Evolutionary conservation across 768 basidiomycete species (phyloP).

Genomic region (Xerocomus spinulosus): DNA sequence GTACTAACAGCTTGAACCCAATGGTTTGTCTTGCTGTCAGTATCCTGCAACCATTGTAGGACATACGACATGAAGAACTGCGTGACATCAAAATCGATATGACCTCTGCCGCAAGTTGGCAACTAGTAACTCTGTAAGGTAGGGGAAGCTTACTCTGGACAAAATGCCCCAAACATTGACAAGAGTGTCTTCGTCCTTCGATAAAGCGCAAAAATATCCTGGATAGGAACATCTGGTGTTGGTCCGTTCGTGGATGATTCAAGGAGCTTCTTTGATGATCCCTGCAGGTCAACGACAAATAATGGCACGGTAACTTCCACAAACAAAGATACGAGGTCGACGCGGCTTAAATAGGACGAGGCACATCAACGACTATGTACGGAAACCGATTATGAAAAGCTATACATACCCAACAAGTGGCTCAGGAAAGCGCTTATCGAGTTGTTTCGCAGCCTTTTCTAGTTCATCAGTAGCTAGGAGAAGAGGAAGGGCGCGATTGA

Average conservation of each 20-base stretch:
- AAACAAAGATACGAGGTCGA: conserved; percentile 74
- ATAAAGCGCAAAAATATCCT: conserved; percentile 87
- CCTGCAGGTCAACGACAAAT: conserved; percentile 61
- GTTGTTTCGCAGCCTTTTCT: conserved; percentile 76
- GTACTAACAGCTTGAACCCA: conserved; percentile 88
- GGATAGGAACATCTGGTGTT: conserved; percentile 82
- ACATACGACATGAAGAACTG: conserved; percentile 87
- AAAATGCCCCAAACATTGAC: conserved; percentile 81
- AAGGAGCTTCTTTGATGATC: conserved; percentile 66
- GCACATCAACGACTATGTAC: not conserved
- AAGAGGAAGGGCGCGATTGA: conserved; percentile 77
- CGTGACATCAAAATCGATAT: conserved; percentile 63
- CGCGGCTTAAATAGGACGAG: conserved; percentile 37
- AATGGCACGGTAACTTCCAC: conserved; percentile 66
- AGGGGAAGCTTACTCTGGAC: conserved; percentile 55
- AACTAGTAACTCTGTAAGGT: not conserved
- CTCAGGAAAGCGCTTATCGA: conserved; percentile 85
- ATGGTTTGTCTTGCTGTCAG: conserved; percentile 82
- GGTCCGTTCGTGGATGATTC: conserved; percentile 85
- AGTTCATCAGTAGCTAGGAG: conserved; percentile 84
- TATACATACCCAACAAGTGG: conserved; percentile 68
- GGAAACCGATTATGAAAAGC: not conserved
- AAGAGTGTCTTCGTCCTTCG: conserved; percentile 68
- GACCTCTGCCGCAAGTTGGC: conserved; percentile 37
- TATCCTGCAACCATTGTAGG: conserved; percentile 81